phyloP scores from a whole-genome alignment of 2,329 filamentous ascomycete species.

The Metarhizium brunneum region DNA sequence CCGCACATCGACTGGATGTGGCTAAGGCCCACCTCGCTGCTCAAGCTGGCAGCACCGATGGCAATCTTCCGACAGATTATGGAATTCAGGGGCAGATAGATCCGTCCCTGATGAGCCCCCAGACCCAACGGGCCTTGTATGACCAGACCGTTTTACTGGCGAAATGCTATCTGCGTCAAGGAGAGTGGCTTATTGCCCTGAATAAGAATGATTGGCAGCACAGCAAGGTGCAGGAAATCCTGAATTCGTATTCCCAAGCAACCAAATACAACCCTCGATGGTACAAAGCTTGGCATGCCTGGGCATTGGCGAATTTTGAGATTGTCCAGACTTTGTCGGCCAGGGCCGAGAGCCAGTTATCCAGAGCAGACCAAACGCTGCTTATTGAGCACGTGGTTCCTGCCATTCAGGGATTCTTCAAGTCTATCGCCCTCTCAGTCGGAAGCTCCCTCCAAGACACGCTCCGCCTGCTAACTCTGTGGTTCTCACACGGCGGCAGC shows the following conservation, averaged over 20 bases:
- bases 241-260: constrained; percentile 83
- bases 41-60: constrained; percentile 33
- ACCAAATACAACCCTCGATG: constrained; percentile 90
- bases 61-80: constrained; percentile 36
- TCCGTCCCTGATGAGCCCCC: constrained; percentile 34
- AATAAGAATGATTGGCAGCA: constrained; percentile 85
- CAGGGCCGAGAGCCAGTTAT: constrained; percentile 45
- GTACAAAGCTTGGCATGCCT: constrained; percentile 99
- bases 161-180: constrained; percentile 89
- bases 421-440: constrained; percentile 85
- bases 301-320: constrained; percentile 97
- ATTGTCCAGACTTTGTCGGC: constrained; percentile 78
- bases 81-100: constrained; percentile 40
- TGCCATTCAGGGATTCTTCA: constrained; percentile 92
- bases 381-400: constrained; percentile 86
- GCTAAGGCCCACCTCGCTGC: constrained; percentile 40
- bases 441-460: constrained; percentile 95
- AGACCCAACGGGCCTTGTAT: constrained; percentile 42
- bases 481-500: constrained; percentile 90
- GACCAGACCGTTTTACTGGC: constrained; percentile 68
- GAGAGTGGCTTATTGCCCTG: constrained; percentile 73
- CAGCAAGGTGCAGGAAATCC: constrained; percentile 76
- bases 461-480: constrained; percentile 81
- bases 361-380: constrained; percentile 48
- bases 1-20: constrained; percentile 43